A percentile compares a stretch with the other conserved stretches of the same genome.
phyloP scores from a whole-genome alignment of 768 basidiomycete genomes.

The Filobasidium wieringae region DNA sequence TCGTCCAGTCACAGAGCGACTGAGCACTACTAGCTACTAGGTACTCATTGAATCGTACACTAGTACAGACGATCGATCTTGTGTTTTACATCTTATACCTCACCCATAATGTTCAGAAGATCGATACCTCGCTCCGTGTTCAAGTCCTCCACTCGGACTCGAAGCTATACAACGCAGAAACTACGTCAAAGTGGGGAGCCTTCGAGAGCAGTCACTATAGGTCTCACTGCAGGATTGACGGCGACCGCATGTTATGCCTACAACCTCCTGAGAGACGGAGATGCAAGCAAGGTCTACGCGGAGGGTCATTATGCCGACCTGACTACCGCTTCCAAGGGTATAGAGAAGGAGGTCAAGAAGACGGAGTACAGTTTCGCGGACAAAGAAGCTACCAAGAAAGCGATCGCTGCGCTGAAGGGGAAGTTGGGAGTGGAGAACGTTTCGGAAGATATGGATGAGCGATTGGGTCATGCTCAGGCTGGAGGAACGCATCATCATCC shows the following conservation, averaged over 20 bases:
- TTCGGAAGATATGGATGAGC: slow-evolving; percentile 21
- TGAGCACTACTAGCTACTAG: no score
- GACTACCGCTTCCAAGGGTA: background rate
- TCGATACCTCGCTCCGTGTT: no score
- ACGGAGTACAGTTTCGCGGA: background rate
- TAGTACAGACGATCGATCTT: no score
- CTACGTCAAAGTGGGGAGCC: no score
- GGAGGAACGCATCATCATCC: slow-evolving; percentile 35
- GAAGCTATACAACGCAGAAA: no score
- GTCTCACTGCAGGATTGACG: background rate
- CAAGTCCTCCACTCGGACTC: no score
- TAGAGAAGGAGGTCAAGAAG: background rate
- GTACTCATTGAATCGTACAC: no score
- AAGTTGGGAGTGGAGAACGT: background rate
- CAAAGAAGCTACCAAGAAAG: background rate
- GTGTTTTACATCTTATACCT: no score
- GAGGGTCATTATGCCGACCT: background rate
- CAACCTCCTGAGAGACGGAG: no score
- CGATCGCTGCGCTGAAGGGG: background rate
- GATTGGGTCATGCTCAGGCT: slow-evolving; percentile 27
- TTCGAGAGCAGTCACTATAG: background rate
- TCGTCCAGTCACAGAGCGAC: no score
- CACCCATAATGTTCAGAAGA: no score
- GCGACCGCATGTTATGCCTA: background rate
- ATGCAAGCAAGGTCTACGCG: background rate